Percentiles rank a stretch among this genome's conserved stretches.
Evolutionary conservation across 2,329 filamentous ascomycete species (phyloP).

Genomic region (Pseudonectria buxi): DNA sequence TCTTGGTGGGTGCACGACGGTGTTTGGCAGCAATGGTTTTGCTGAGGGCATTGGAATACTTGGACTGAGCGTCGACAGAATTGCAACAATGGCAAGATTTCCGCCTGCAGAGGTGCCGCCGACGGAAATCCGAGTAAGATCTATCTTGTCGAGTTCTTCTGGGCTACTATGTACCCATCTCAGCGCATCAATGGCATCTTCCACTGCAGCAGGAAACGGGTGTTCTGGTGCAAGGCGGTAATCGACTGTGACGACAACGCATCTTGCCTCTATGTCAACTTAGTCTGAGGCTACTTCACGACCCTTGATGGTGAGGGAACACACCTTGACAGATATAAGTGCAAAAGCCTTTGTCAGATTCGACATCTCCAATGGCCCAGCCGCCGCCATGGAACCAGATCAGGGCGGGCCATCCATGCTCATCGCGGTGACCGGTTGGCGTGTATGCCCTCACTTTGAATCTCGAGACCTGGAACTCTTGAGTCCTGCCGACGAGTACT

Average conservation of each 20-base stretch:
- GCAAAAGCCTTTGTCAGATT: conserved; percentile 28
- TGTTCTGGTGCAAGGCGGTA: conserved; percentile 32
- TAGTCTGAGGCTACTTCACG: conserved; percentile 1
- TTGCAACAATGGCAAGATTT: conserved; percentile 18
- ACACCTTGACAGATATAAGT: conserved; percentile 25
- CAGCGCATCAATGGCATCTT: conserved; percentile 27
- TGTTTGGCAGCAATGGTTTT: conserved; percentile 10
- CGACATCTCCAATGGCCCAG: conserved; percentile 31
- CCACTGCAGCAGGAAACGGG: conserved; percentile 27
- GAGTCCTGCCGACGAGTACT: conserved; percentile 21
- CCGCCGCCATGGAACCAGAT: conserved; percentile 35
- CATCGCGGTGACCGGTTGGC: conserved; percentile 18
- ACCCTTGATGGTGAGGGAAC: neutral
- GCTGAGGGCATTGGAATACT: conserved; percentile 11
- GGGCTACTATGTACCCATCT: conserved; percentile 22
- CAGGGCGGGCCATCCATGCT: conserved; percentile 28
- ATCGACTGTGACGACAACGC: conserved; percentile 24
- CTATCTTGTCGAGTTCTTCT: conserved; percentile 15
- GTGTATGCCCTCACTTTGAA: conserved; percentile 28
- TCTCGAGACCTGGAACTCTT: conserved; percentile 21
- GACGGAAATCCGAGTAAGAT: conserved; percentile 21
- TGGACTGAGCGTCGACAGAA: conserved; percentile 13
- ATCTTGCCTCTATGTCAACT: conserved; percentile 15
- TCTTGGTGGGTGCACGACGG: conserved; percentile 1
- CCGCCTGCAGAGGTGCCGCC: conserved; percentile 26